Conservation (phyloP, 441 rosid species). For the Geranium incanum region DNA sequence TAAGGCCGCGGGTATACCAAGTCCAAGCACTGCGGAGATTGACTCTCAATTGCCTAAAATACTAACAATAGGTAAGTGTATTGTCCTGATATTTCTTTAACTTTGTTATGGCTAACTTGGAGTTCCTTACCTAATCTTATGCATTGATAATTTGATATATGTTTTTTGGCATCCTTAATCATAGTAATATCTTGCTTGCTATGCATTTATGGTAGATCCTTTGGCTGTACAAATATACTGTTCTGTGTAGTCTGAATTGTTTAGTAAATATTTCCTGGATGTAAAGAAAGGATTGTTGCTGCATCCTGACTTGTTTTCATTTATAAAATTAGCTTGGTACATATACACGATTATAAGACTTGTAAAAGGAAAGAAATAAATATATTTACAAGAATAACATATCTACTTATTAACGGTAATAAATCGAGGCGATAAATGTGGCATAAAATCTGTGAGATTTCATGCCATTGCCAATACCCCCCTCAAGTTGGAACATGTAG, state of each 20-base stretch:
- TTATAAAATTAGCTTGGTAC: too few species aligned
- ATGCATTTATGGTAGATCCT: not conserved
- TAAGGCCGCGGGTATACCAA: conserved; percentile 31
- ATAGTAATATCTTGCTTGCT: not conserved
- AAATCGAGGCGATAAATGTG: too few species aligned
- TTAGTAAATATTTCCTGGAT: not conserved
- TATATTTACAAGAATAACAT: too few species aligned
- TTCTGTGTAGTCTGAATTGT: not conserved
- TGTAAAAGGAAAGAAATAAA: too few species aligned
- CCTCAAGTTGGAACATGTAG: too few species aligned
- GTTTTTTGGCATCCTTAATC: not conserved
- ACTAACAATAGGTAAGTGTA: conserved; percentile 50
- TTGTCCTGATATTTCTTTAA: conserved; percentile 11
- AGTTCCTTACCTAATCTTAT: not conserved
- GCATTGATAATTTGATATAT: not conserved
- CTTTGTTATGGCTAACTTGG: not conserved
- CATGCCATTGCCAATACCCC: too few species aligned
- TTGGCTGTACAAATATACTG: not conserved
- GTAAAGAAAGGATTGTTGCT: too few species aligned
- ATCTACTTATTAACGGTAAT: too few species aligned
- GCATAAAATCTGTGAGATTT: too few species aligned
- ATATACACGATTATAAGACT: too few species aligned
- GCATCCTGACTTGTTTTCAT: too few species aligned
- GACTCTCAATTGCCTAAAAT: conserved; percentile 49
- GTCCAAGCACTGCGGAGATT: conserved; percentile 31